A percentile compares a stretch with the other conserved stretches of the same genome.
phyloP scores from a whole-genome alignment of 225 moss, liverwort and hornwort genomes.

The Bryoerythrophyllum caledonicum region DNA sequence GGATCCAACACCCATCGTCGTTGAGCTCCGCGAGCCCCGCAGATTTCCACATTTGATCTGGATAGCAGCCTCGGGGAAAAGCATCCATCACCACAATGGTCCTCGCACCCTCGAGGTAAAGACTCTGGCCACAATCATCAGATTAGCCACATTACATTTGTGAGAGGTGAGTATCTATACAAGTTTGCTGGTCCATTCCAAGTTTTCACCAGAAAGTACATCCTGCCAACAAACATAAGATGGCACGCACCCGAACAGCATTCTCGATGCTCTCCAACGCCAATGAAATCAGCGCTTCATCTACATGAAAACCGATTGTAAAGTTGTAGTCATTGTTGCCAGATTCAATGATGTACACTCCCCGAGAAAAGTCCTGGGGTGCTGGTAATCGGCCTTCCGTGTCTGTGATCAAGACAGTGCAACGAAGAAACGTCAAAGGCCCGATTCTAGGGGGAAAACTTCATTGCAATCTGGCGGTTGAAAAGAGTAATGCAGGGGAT shows the following conservation, averaged over 20 bases:
- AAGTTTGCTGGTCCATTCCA: background rate
- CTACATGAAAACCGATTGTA: background rate
- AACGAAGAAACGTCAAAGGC: background rate
- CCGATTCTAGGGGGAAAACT: no score
- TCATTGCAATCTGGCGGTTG: no score
- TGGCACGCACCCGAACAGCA: slow-evolving; percentile 8
- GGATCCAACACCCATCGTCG: slow-evolving; percentile 27
- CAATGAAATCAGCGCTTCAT: background rate
- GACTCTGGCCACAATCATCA: background rate
- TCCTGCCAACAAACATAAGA: background rate
- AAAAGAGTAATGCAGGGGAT: background rate
- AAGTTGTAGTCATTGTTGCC: slow-evolving; percentile 39
- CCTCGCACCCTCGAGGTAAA: slow-evolving; percentile 40
- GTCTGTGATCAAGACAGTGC: background rate
- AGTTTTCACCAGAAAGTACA: background rate
- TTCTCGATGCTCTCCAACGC: slow-evolving; percentile 24
- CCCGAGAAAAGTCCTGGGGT: slow-evolving; percentile 24
- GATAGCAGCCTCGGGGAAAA: background rate
- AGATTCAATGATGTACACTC: slow-evolving; percentile 45
- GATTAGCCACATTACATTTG: no score
- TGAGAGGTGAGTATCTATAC: no score
- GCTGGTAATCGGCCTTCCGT: background rate
- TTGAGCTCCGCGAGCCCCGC: background rate
- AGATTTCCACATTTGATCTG: accelerated
- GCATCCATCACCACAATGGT: slow-evolving; percentile 30